phyloP scores from a whole-genome alignment of 495 filamentous ascomycete species.

The Penicillium riverlandense region DNA sequence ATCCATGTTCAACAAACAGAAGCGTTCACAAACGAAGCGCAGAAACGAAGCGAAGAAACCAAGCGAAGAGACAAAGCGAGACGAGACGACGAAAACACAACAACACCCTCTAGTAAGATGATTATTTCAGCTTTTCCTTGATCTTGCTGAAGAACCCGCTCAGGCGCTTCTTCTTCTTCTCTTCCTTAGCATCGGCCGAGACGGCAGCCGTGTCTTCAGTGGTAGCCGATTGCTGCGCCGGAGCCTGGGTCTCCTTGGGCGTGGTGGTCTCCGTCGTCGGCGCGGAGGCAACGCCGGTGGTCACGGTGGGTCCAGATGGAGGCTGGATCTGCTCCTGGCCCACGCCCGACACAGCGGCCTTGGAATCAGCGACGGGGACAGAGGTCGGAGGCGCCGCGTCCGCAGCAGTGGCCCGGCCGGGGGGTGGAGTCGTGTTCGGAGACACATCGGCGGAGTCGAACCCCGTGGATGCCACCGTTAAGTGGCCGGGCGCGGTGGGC shows the following conservation, averaged over 20 bases:
- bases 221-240: slow-evolving; percentile 9
- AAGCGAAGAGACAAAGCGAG: too few species aligned
- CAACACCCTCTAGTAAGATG: too few species aligned
- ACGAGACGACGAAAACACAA: too few species aligned
- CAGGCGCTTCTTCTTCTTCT: slow-evolving; percentile 43
- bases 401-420: slow-evolving; percentile 8
- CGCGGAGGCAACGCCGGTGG: slow-evolving; percentile 24
- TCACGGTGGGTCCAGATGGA: slow-evolving; percentile 22
- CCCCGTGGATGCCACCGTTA: slow-evolving; percentile 6
- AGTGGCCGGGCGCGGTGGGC: slow-evolving; percentile 31
- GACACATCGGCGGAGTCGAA: slow-evolving; percentile 35
- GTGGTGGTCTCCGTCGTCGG: slow-evolving; percentile 11
- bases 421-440: slow-evolving; percentile 32
- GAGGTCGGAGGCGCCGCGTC: slow-evolving; percentile 12
- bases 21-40: too few species aligned
- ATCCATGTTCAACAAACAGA: too few species aligned
- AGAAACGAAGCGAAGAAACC: too few species aligned
- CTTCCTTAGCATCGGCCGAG: slow-evolving; percentile 19
- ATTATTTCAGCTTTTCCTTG: slow-evolving; percentile 42
- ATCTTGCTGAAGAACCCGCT: slow-evolving; percentile 44
- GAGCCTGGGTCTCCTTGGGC: slow-evolving; percentile 10
- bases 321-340: neutral
- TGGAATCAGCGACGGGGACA: neutral
- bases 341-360: neutral
- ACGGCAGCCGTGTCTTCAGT: slow-evolving; percentile 10